Evolutionary conservation across 2,329 filamentous ascomycete species (phyloP), one percentile per base, ranked within the genome.

Genomic region (Penicillium concentricum): DNA sequence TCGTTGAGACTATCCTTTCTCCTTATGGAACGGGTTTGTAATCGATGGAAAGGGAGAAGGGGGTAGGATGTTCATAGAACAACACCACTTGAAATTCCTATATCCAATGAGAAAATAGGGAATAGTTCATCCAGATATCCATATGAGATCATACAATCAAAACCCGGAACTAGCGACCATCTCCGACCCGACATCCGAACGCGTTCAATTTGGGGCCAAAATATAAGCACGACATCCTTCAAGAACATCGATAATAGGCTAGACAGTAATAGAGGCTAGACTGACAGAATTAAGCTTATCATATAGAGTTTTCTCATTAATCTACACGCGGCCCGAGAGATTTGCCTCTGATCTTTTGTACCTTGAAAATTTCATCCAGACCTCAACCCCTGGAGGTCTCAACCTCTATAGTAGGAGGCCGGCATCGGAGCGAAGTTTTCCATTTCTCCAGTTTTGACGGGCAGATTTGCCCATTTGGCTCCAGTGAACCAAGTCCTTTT

Each of bases 381-480:
- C 18, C 1, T 34, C 12, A 44, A 45, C 15, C 2, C 41, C n/a
- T 4, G 32, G 1, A 46, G 43, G 28, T 34, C 4, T 7, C 7
- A 45, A 32, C 8, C 18, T 30, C 38, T 44, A 13, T 22, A 51
- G 12, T 16, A 39, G 34, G 24, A 46, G 52, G 35, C 54, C 54
- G 54, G 48, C 54, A 56, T 56, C 54, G 54, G 54, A 56, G 54
- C 26, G 54, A 56, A 56, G 54, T 52, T 56, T 56, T 52, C 34
- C 8, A 15, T 9, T 51, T 24, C 48, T 35, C 48, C 54, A 52
- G 28, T 52, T 46, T 55, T 34, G 20, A 34, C 26, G 9, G 34
- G 18, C 26, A 37, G 20, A 51, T 34, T 45, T 30, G 28, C 4
- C 9, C 28, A 39, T 34, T 39, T 9, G 13, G 48, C 12, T 37